Evolutionary conservation across 1,284 basidiomycete genomes (phyloP).

Genomic region (Naganishia liquefaciens): DNA sequence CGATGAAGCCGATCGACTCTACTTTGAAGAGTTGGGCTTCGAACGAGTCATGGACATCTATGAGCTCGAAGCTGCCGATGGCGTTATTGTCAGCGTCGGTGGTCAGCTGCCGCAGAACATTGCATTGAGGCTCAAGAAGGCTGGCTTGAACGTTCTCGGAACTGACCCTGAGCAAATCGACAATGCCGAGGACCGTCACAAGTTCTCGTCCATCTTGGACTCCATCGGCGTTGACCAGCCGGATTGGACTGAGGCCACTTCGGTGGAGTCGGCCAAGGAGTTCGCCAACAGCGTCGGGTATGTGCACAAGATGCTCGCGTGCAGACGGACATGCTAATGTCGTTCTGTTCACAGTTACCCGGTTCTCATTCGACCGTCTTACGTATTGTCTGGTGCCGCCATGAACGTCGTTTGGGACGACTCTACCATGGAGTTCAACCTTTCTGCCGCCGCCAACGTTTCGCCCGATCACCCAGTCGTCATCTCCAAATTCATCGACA

Average conservation of each 20-base stretch:
- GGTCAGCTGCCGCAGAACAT: constrained; percentile 99
- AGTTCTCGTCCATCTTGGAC: constrained; percentile 96
- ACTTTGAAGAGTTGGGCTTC: constrained; percentile 97
- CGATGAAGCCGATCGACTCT: constrained; percentile 96
- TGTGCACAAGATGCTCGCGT: constrained; percentile 37
- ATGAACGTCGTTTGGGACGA: constrained; percentile 99
- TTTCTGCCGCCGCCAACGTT: constrained; percentile 91
- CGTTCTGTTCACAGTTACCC: constrained; percentile 67
- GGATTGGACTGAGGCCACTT: constrained; percentile 90
- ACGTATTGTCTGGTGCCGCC: constrained; percentile 96
- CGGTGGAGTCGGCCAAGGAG: constrained; percentile 83
- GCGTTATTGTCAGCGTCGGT: constrained; percentile 95
- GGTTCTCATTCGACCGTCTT: constrained; percentile 92
- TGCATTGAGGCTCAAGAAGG: constrained; percentile 88
- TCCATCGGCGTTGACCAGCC: constrained; percentile 95
- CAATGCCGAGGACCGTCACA: constrained; percentile 97
- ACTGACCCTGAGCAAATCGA: constrained; percentile 96
- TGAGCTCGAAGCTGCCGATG: constrained; percentile 87
- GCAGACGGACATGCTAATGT: neutral
- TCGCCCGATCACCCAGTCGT: constrained; percentile 97
- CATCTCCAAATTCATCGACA: constrained; percentile 97
- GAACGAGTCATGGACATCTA: constrained; percentile 99
- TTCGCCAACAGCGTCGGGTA: constrained; percentile 84
- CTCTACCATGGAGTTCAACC: constrained; percentile 81
- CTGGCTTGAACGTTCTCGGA: constrained; percentile 88